Conservation (phyloP, 1,284 basidiomycete genomes). For the Rhizoctonia solani region DNA sequence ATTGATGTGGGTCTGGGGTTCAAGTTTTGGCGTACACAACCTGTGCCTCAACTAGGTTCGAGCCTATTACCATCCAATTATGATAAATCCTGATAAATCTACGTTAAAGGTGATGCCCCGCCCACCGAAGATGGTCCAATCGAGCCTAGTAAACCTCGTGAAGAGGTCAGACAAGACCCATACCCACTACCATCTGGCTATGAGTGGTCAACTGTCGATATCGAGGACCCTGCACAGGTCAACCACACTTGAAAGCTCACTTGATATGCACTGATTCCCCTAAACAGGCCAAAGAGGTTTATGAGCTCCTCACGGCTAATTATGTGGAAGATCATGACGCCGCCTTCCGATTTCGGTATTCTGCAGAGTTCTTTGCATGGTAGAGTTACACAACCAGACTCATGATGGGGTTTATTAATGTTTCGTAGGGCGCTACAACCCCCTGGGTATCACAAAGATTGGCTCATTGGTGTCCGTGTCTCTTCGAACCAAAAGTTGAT, state of each 20-base stretch:
- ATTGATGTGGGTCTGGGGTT: slow-evolving; percentile 25
- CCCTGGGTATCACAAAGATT: slow-evolving; percentile 90
- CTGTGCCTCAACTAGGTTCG: slow-evolving; percentile 83
- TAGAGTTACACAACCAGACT: slow-evolving; percentile 45
- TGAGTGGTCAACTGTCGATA: slow-evolving; percentile 86
- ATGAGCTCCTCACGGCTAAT: slow-evolving; percentile 88
- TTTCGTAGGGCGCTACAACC: slow-evolving; percentile 85
- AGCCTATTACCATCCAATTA: slow-evolving; percentile 33
- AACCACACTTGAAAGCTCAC: slow-evolving; percentile 39
- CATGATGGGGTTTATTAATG: neutral
- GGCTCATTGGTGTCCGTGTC: slow-evolving; percentile 96
- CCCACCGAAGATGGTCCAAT: slow-evolving; percentile 84
- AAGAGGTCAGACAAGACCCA: slow-evolving; percentile 84
- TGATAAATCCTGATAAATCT: slow-evolving; percentile 32
- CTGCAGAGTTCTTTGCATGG: slow-evolving; percentile 94
- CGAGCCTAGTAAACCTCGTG: slow-evolving; percentile 75
- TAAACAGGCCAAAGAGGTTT: slow-evolving; percentile 83
- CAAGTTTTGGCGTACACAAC: slow-evolving; percentile 95
- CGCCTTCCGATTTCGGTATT: slow-evolving; percentile 95
- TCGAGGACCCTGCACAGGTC: slow-evolving; percentile 76
- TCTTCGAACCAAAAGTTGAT: slow-evolving; percentile 89
- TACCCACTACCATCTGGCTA: slow-evolving; percentile 91
- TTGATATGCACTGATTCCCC: neutral
- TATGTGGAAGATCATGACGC: slow-evolving; percentile 98
- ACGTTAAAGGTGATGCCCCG: slow-evolving; percentile 61